phyloP scores from a whole-genome alignment of 2,329 filamentous ascomycete species.

The Trichothecium roseum region DNA sequence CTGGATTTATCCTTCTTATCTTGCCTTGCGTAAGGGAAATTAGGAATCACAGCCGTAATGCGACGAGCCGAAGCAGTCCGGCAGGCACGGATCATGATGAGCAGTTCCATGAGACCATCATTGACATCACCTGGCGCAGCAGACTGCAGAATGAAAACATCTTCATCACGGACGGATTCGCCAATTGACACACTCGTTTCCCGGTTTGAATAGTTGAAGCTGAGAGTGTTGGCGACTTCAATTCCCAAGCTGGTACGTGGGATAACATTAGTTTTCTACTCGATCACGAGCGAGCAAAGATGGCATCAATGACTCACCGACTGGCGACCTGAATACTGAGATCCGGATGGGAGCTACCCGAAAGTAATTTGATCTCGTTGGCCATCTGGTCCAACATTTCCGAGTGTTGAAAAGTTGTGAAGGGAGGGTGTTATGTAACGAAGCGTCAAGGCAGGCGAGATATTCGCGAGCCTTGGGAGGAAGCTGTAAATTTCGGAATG shows the following conservation, averaged over 20 bases:
- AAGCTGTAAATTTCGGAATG: neutral
- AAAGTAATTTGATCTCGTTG: conserved; percentile 43
- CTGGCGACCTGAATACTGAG: conserved; percentile 34
- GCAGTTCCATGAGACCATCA: conserved; percentile 92
- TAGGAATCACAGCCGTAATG: conserved; percentile 91
- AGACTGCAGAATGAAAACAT: conserved; percentile 96
- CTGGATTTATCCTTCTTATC: conserved; percentile 94
- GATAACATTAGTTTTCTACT: conserved; percentile 11
- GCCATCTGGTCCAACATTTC: conserved; percentile 35
- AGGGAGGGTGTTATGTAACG: neutral
- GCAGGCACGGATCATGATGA: conserved; percentile 98
- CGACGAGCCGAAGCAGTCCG: conserved; percentile 59
- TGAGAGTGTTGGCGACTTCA: conserved; percentile 68
- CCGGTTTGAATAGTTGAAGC: conserved; percentile 77
- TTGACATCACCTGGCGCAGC: conserved; percentile 95
- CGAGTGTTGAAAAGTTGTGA: conserved; percentile 6
- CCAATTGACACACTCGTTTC: conserved; percentile 88
- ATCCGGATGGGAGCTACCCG: conserved; percentile 36
- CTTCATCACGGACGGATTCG: conserved; percentile 92
- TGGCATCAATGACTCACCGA: conserved; percentile 21
- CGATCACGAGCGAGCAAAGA: neutral
- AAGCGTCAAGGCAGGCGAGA: neutral
- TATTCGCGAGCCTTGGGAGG: neutral
- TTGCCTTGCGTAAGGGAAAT: conserved; percentile 92
- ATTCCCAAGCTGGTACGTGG: conserved; percentile 52